Base-by-base conservation (phyloP, 176 grass and related monocot genomes). In the Guadua angustifolia region DNA sequence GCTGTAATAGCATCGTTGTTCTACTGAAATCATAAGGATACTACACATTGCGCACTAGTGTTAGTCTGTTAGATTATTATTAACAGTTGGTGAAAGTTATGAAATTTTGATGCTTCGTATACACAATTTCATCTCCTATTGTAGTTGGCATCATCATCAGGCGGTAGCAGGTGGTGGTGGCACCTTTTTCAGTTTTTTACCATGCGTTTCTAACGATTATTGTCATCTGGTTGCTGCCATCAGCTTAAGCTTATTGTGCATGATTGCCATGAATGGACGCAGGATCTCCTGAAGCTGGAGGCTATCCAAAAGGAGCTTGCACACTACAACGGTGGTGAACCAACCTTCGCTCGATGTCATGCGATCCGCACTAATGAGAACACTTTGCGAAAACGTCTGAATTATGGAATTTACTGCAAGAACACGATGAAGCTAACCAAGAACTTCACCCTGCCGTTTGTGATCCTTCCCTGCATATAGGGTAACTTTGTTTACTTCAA, bases 201-300 rank as follows among this genome's bases (percentile, higher is more conserved):
- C 29, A 35, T 14, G 6, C 14, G 32, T 90, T 78, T 46, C 9
- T 45, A 57, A 17, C 32, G 10, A 15, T 65, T 52, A 66, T 61
- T 45, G 58, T 5, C 38, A 11, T 63, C 52, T 26, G 63, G 24
- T 70, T 82, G 62, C 25, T 71, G 19, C 45, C 17, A 53, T 71
- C 67, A 74, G 5, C 35, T 49, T 52, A 29, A 82, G 69, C 26
- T 79, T 79, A 55, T 21, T 32, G 35, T 59, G 9, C 29, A 86
- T 60, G 75, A 18, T 72, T 73, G 15, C 71, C 50, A 52, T 87
- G 79, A 76, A 86, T 64, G 19, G n/a, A n/a, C 36, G 75, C 89
- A 98, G 96, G 93, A 98, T 76, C 58, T 92, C 9, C 67, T 98
- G 22, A 98, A 89, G 81, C 74, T 98, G 45, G 81, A 95, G 83